These are phyloP conservation scores for Boletus bicolor DNA, from an alignment of 768 basidiomycete genomes.

Conservation along the genomic window DNA sequence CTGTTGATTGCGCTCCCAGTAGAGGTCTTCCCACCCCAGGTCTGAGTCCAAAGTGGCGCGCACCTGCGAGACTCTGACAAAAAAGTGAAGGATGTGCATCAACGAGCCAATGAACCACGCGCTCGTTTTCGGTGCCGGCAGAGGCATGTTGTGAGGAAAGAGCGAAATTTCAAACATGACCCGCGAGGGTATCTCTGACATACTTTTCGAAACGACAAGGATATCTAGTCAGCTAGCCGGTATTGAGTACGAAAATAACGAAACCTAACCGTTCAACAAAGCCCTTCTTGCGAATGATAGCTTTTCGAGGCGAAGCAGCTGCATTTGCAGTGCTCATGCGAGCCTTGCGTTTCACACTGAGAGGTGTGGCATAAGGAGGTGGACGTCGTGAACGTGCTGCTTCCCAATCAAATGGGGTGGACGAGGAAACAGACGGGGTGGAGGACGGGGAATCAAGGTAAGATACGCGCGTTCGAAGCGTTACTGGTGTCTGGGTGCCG, in stretches of 20 bases:
- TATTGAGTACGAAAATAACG: conserved; percentile 2
- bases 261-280: conserved; percentile 54
- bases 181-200: conserved; percentile 62
- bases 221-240: conserved; percentile 12
- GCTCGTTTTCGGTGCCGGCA: conserved; percentile 63
- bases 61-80: conserved; percentile 56
- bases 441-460: conserved; percentile 57
- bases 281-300: conserved; percentile 59
- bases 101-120: conserved; percentile 62
- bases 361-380: conserved; percentile 69
- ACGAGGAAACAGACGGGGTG: conserved; percentile 73
- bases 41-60: conserved; percentile 61
- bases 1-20: conserved; percentile 57
- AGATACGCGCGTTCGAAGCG: conserved; percentile 48
- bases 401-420: conserved; percentile 83
- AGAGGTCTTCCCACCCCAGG: conserved; percentile 76
- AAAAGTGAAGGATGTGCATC: conserved; percentile 68
- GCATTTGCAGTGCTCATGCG: conserved; percentile 35
- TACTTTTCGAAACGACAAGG: conserved; percentile 36
- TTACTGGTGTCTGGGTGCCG: conserved; percentile 41
- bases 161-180: conserved; percentile 78
- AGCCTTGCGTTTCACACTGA: conserved; percentile 42
- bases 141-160: conserved; percentile 77
- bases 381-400: conserved; percentile 69
- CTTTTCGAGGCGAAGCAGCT: conserved; percentile 43